A percentile compares a stretch with the other conserved stretches of the same genome.
These are phyloP conservation scores for Lepraria neglecta DNA, from an alignment of 495 filamentous ascomycete genomes.

Conservation along the genomic window DNA sequence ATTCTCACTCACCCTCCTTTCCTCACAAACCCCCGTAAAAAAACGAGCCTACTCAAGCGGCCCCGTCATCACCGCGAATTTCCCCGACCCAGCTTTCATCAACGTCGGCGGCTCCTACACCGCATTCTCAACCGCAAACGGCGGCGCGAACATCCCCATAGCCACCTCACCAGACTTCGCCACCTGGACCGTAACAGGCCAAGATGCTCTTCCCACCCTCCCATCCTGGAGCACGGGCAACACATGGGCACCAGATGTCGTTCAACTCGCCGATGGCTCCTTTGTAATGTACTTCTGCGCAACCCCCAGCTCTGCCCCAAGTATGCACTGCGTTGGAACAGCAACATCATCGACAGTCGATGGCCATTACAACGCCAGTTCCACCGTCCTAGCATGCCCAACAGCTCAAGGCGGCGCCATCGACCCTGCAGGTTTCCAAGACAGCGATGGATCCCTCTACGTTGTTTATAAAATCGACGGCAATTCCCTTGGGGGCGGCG, in stretches of 20 bases:
- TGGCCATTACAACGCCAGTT: constrained; percentile 36
- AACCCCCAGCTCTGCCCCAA: constrained; percentile 23
- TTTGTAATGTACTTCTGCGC: constrained; percentile 43
- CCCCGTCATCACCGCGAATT: constrained; percentile 31
- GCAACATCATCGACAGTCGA: constrained; percentile 35
- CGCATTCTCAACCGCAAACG: constrained; percentile 31
- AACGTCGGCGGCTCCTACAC: constrained; percentile 31
- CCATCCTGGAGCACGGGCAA: constrained; percentile 31
- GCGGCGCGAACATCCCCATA: constrained; percentile 22
- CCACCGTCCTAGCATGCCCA: constrained; percentile 33
- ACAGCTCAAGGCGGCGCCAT: constrained; percentile 38
- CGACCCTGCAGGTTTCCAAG: constrained; percentile 35
- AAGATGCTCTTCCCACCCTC: constrained; percentile 33
- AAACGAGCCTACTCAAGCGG: constrained; percentile 24
- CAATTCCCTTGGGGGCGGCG: constrained; percentile 47
- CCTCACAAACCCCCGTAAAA: constrained; percentile 13
- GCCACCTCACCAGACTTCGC: constrained; percentile 30
- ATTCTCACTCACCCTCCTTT: constrained; percentile 7
- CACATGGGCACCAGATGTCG: constrained; percentile 48
- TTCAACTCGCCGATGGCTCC: constrained; percentile 28
- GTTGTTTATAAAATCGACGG: constrained; percentile 52
- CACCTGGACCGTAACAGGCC: constrained; percentile 30
- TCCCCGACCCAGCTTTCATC: constrained; percentile 35
- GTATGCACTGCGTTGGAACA: constrained; percentile 41
- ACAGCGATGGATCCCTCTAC: constrained; percentile 33